These are phyloP conservation scores for Coleophoma crateriformis DNA, from an alignment of 2,329 filamentous ascomycete species.

Conservation along the genomic window DNA sequence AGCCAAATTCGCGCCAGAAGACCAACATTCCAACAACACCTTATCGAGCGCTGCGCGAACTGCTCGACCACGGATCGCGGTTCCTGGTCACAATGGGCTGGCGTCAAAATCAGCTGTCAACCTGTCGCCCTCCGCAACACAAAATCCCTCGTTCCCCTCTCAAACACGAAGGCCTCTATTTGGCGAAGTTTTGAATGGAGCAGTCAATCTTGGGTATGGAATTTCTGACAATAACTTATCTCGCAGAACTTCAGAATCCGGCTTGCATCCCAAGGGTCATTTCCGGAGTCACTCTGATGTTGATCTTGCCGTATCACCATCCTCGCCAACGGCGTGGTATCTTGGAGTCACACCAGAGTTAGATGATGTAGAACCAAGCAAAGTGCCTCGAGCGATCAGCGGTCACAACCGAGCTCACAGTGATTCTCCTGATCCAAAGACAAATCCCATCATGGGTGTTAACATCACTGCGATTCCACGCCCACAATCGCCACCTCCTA, in stretches of 20 bases:
- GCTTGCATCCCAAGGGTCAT: constrained; percentile 45
- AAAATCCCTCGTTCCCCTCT: constrained; percentile 17
- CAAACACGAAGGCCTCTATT: constrained; percentile 56
- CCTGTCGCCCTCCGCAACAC: constrained; percentile 28
- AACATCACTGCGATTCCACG: constrained; percentile 19
- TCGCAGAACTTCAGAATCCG: constrained; percentile 68
- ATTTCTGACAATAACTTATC: constrained; percentile 41
- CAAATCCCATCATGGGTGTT: constrained; percentile 22
- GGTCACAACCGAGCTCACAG: constrained; percentile 51
- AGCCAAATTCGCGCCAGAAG: constrained; percentile 41
- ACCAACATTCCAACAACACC: constrained; percentile 45
- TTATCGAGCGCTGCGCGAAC: constrained; percentile 57
- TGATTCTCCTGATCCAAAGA: constrained; percentile 41
- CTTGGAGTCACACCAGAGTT: constrained; percentile 36
- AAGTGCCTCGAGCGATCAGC: constrained; percentile 24
- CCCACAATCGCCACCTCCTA: constrained; percentile 4
- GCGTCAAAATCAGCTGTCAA: constrained; percentile 39
- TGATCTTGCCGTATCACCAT: constrained; percentile 42
- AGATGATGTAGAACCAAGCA: constrained; percentile 27
- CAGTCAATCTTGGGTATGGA: constrained; percentile 51
- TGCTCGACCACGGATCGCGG: constrained; percentile 41
- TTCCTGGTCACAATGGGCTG: constrained; percentile 26
- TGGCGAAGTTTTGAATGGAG: constrained; percentile 61
- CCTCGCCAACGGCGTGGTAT: constrained; percentile 66
- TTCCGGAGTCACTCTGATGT: constrained; percentile 51